Evolutionary conservation across 352 stramenopile species (phyloP).

Genomic region (Bremia lactucae): DNA sequence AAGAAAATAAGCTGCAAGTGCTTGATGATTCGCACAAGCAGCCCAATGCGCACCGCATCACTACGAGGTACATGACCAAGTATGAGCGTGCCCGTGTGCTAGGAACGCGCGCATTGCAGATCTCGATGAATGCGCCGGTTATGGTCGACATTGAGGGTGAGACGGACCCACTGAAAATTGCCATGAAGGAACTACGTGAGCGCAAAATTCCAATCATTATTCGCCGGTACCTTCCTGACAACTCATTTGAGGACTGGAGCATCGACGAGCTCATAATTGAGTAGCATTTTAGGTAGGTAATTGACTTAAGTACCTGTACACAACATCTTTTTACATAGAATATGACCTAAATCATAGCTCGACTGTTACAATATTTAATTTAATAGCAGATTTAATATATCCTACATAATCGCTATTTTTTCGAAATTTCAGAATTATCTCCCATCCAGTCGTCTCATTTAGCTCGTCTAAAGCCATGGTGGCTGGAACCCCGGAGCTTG

Average conservation of each 20-base stretch:
- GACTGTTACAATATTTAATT: too few relatives aligned
- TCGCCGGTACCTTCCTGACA: conserved; percentile 96
- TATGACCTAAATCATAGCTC: conserved; percentile 38
- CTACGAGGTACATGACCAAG: conserved; percentile 99
- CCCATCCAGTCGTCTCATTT: too few relatives aligned
- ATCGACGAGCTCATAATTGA: conserved; percentile 99
- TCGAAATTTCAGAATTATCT: too few relatives aligned
- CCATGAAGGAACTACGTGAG: conserved; percentile 98
- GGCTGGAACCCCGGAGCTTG: conserved; percentile 7
- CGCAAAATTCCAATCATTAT: conserved; percentile 99
- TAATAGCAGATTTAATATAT: too few relatives aligned
- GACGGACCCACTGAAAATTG: conserved; percentile 99
- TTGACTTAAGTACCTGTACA: conserved; percentile 2
- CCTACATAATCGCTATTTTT: too few relatives aligned
- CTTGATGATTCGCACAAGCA: conserved; percentile 81
- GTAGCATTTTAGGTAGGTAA: conserved; percentile 61
- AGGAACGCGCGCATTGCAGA: conserved; percentile 96
- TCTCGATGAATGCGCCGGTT: conserved; percentile 95
- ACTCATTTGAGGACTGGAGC: conserved; percentile 98
- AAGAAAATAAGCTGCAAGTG: conserved; percentile 64
- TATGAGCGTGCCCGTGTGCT: conserved; percentile 97
- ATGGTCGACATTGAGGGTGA: conserved; percentile 96
- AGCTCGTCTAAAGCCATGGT: too few relatives aligned
- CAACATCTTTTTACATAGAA: neutral
- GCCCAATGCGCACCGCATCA: conserved; percentile 87